A percentile compares a stretch with the other conserved stretches of the same genome.
Evolutionary conservation across 371 early-diverging fungal genomes (phyloP).

Genomic region (Rhizopus stolonifer): DNA sequence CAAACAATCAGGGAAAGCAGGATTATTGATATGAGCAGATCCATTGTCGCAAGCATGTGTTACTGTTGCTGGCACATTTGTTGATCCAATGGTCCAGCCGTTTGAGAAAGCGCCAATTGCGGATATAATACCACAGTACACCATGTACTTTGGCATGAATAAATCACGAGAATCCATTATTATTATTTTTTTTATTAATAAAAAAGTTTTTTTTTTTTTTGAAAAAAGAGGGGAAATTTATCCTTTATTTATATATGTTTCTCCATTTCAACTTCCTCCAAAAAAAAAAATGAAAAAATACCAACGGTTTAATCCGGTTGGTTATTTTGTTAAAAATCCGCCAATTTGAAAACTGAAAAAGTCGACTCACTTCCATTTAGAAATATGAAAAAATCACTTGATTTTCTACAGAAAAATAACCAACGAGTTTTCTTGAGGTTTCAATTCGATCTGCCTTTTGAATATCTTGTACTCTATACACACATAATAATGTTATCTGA

Average conservation of each 20-base stretch:
- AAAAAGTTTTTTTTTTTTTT: too few species aligned
- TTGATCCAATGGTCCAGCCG: slow-evolving; percentile 49
- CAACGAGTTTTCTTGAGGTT: not conserved
- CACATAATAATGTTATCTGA: not conserved
- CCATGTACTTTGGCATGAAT: slow-evolving; percentile 40
- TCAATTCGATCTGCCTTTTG: not conserved
- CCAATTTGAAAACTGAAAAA: too few species aligned
- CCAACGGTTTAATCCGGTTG: too few species aligned
- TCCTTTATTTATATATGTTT: too few species aligned
- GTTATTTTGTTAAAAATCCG: too few species aligned
- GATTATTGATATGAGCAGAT: slow-evolving; percentile 8
- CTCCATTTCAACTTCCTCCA: too few species aligned
- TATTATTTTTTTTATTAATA: too few species aligned
- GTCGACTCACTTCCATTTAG: too few species aligned
- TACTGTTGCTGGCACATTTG: slow-evolving; percentile 44
- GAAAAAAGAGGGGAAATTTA: too few species aligned
- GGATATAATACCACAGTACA: slow-evolving; percentile 38
- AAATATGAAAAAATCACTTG: not conserved
- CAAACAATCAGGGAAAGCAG: slow-evolving; percentile 34
- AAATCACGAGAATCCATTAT: slow-evolving; percentile 46
- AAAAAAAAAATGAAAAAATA: too few species aligned
- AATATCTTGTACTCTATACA: not conserved
- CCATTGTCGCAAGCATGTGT: slow-evolving; percentile 30
- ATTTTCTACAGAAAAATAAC: not conserved
- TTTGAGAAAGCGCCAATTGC: slow-evolving; percentile 41